Evolutionary conservation across 2,329 filamentous ascomycete species (phyloP), one percentile per base, ranked within the genome.

Genomic region (Botryosphaeria dothidea): DNA sequence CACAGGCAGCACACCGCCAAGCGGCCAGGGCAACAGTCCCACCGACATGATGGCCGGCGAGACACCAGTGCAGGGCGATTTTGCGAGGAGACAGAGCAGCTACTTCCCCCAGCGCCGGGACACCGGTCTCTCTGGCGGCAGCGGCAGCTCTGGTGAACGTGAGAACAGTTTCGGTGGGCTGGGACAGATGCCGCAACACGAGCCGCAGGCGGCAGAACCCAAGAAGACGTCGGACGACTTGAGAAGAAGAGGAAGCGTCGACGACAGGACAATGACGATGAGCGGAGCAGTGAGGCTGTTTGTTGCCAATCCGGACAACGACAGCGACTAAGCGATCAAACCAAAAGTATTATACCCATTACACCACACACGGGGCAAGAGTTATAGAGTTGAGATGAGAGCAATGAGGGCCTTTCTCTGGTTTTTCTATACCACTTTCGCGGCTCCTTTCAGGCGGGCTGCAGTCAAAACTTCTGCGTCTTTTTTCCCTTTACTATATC

Each of bases 301-400:
- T 77, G 93, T 96, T 73, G 92, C 92, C 71, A 96, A 96, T 77
- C 92, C 92, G 19, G 92, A 95, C 77, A 51, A 60, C 31, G 86
- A 81, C 67, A 82, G 80, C 71, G 81, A 83, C 69, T 83, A 71
- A 71, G 31, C 61, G 38, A 34, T 19, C 56, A 17, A 21, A 60
- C 23, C 48, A 62, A 49, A 62, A 60, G 56, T 31, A 60, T 60
- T 60, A 60, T 60, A 60, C 56, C 56, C 56, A 60, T 60, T 46
- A n/a, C 41, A 60, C 41, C 41, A 60, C 56, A 60, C 56, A 36
- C 41, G 56, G 56, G 56, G 56, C 56, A 60, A 60, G 56, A 60
- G 41, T 46, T 60, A 46, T 60, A 60, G 56, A 62, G 34, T 23
- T 11, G 58, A 45, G 58, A 62, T 34, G 58, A 62, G 58, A 62